phyloP scores from a whole-genome alignment of 805 yeast species.

The Debaryomyces hansenii region DNA sequence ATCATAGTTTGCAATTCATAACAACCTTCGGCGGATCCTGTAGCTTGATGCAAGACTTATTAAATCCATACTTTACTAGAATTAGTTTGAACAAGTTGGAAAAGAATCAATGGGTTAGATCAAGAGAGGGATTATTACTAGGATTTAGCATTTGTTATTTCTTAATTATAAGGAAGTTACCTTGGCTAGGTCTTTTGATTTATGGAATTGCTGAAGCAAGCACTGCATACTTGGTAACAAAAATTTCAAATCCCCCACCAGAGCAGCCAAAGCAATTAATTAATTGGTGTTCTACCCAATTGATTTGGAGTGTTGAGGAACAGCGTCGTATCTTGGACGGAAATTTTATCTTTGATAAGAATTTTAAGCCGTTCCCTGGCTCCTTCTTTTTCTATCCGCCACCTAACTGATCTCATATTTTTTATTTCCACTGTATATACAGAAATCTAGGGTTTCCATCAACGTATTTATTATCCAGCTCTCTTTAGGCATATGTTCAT shows the following conservation, averaged over 20 bases:
- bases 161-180: conserved; percentile 38
- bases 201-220: conserved; percentile 56
- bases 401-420: conserved; percentile 14
- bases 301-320: conserved; percentile 29
- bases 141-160: conserved; percentile 56
- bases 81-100: conserved; percentile 45
- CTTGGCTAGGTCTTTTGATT: conserved; percentile 46
- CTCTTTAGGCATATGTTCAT: not conserved
- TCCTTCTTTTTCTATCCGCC: conserved; percentile 14
- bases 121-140: conserved; percentile 55
- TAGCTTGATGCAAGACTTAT: conserved; percentile 44
- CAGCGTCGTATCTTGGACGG: conserved; percentile 20
- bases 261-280: conserved; percentile 19
- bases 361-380: conserved; percentile 25
- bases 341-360: conserved; percentile 20
- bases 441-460: conserved; percentile 26
- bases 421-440: conserved; percentile 39
- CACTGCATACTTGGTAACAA: conserved; percentile 53
- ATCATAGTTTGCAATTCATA: conserved; percentile 35
- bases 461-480: conserved; percentile 8
- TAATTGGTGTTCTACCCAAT: conserved; percentile 32
- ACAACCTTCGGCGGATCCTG: conserved; percentile 48
- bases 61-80: conserved; percentile 50
- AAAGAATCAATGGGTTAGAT: conserved; percentile 47
- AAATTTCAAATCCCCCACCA: conserved; percentile 49